phyloP scores from a whole-genome alignment of 805 yeast species.

The Kodamaea jinghongensis region DNA sequence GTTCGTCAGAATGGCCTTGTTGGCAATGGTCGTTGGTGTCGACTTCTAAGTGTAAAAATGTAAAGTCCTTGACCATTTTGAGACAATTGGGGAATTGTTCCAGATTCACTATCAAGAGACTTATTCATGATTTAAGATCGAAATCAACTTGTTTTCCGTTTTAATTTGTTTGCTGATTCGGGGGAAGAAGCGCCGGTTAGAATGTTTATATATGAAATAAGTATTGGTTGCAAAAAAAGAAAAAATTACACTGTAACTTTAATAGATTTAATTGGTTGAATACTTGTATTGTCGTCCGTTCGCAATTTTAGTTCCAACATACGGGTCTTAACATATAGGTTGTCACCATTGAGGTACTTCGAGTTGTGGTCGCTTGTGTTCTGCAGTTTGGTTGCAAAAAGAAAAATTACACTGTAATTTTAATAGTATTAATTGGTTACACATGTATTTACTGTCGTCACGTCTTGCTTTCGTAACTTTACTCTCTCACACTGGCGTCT shows the following conservation, averaged over 20 bases:
- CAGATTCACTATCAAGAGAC: neutral
- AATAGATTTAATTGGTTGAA: neutral
- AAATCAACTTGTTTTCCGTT: neutral
- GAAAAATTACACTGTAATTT: too few relatives aligned
- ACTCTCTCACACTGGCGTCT: too few relatives aligned
- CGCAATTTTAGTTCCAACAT: neutral
- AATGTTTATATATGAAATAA: constrained; percentile 2
- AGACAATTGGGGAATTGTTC: constrained; percentile 20
- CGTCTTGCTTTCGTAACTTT: too few relatives aligned
- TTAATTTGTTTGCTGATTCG: constrained; percentile 4
- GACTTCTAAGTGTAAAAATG: constrained; percentile 51
- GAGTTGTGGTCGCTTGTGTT: too few relatives aligned
- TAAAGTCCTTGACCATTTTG: neutral
- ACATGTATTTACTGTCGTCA: too few relatives aligned
- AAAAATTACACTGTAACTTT: neutral
- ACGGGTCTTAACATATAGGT: neutral
- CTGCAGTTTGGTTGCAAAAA: too few relatives aligned
- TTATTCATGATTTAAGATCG: neutral
- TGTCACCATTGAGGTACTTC: too few relatives aligned
- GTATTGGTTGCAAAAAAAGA: too few relatives aligned
- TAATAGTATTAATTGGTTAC: too few relatives aligned
- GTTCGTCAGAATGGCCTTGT: constrained; percentile 96
- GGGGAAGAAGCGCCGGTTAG: constrained; percentile 4
- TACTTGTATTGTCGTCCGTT: neutral
- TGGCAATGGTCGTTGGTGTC: constrained; percentile 97